A percentile compares a stretch with the other conserved stretches of the same genome.
phyloP scores from a whole-genome alignment of 2,329 filamentous ascomycete genomes.

The Fusarium subtropicale region DNA sequence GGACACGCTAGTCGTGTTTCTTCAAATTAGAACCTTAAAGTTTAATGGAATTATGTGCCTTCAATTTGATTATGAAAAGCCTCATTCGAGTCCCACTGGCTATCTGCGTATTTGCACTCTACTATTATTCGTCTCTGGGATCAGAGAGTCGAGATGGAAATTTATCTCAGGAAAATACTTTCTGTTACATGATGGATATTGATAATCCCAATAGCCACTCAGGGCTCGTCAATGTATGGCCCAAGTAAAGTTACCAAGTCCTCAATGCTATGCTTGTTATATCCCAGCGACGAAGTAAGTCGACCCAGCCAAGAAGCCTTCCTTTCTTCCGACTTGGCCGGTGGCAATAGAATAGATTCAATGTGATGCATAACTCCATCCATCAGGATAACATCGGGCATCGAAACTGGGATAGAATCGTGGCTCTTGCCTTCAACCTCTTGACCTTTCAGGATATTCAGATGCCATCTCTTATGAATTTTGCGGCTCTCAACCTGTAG shows the following conservation, averaged over 20 bases:
- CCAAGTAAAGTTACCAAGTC: background rate
- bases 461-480: background rate
- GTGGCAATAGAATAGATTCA: background rate
- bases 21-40: too few species aligned
- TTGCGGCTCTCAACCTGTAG: background rate
- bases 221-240: background rate
- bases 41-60: too few species aligned
- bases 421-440: background rate
- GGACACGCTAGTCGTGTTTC: too few species aligned
- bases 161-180: too few species aligned
- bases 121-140: background rate
- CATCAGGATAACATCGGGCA: slow-evolving; percentile 5
- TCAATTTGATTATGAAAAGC: background rate
- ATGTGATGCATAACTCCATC: slow-evolving; percentile 3
- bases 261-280: background rate
- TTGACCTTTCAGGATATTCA: background rate
- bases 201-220: background rate
- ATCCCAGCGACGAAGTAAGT: background rate
- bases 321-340: background rate
- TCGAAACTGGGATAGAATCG: background rate
- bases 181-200: background rate
- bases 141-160: too few species aligned
- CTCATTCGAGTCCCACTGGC: background rate
- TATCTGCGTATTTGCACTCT: background rate
- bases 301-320: background rate